phyloP scores from a whole-genome alignment of 257 asterid genomes.

The Hygrophila difformis region DNA sequence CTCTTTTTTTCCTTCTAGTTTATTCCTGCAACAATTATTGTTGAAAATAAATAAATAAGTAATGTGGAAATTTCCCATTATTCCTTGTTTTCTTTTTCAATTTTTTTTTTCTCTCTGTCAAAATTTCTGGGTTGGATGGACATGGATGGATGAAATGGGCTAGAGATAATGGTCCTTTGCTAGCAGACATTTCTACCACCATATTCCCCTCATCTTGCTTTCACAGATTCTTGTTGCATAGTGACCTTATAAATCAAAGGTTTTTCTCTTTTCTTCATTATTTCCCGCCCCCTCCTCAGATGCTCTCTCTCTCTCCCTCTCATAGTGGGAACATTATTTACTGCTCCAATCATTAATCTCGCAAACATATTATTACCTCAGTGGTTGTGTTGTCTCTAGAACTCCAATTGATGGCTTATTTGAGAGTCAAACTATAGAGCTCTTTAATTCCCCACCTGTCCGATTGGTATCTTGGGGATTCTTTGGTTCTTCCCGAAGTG shows the following conservation, averaged over 20 bases:
- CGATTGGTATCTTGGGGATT: conserved; percentile 22
- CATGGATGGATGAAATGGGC: conserved; percentile 37
- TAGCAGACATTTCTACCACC: conserved; percentile 83
- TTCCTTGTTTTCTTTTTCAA: not conserved
- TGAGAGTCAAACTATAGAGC: conserved; percentile 38
- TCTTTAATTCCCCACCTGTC: conserved; percentile 25
- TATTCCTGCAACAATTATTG: conserved; percentile 19
- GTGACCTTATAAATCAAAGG: conserved; percentile 44
- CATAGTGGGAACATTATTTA: conserved; percentile 38
- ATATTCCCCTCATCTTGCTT: conserved; percentile 70
- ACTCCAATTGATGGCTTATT: conserved; percentile 28
- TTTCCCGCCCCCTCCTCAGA: conserved; percentile 11
- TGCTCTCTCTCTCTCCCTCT: conserved; percentile 12
- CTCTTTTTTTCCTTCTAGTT: conserved; percentile 17
- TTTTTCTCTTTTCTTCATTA: conserved; percentile 8
- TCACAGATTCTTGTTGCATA: conserved; percentile 66
- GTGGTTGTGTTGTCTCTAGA: conserved; percentile 27
- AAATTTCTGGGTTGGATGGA: conserved; percentile 41
- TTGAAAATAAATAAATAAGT: conserved; percentile 5
- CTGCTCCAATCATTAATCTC: conserved; percentile 52
- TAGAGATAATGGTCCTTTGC: conserved; percentile 76
- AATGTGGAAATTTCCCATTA: not conserved
- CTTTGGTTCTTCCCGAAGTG: conserved; percentile 24
- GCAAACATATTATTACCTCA: conserved; percentile 38
- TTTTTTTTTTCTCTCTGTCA: not conserved